Evolutionary conservation across 495 filamentous ascomycete genomes (phyloP).

Genomic region (Penicillium alfredii): DNA sequence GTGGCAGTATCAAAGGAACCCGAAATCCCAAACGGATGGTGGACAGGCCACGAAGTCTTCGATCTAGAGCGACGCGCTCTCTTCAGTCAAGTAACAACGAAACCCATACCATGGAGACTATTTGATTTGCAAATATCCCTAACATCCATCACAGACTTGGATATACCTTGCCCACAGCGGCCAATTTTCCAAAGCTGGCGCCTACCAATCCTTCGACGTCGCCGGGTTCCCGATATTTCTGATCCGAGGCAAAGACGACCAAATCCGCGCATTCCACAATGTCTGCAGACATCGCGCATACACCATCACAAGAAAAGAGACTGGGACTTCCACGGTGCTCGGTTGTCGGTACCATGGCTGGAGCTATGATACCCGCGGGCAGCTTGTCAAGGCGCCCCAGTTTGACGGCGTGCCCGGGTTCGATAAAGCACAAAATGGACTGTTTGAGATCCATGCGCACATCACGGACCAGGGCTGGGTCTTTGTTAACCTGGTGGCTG

Average conservation of each 20-base stretch:
- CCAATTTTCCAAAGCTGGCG: slow-evolving; percentile 42
- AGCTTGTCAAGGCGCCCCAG: slow-evolving; percentile 53
- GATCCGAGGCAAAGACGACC: slow-evolving; percentile 40
- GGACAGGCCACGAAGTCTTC: slow-evolving; percentile 36
- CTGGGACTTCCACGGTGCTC: slow-evolving; percentile 46
- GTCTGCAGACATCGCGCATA: slow-evolving; percentile 55
- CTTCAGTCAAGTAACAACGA: slow-evolving; percentile 40
- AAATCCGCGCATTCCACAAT: slow-evolving; percentile 54
- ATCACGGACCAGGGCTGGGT: slow-evolving; percentile 30
- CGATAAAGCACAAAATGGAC: slow-evolving; percentile 46
- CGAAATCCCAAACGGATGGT: slow-evolving; percentile 43
- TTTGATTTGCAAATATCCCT: neutral
- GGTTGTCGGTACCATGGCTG: slow-evolving; percentile 59
- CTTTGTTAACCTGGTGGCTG: slow-evolving; percentile 41
- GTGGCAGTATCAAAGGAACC: slow-evolving; percentile 31
- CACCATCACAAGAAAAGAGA: slow-evolving; percentile 46
- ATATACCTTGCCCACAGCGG: slow-evolving; percentile 41
- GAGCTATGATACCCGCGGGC: slow-evolving; percentile 52
- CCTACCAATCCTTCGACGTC: slow-evolving; percentile 45
- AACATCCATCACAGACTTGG: slow-evolving; percentile 33
- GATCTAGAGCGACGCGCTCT: slow-evolving; percentile 48
- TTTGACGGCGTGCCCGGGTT: slow-evolving; percentile 52
- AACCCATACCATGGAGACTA: too few relatives aligned
- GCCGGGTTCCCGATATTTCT: slow-evolving; percentile 47
- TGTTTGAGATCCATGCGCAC: slow-evolving; percentile 40